Conservation (phyloP, 2,329 filamentous ascomycete genomes). For the Neoascochyta sp. region DNA sequence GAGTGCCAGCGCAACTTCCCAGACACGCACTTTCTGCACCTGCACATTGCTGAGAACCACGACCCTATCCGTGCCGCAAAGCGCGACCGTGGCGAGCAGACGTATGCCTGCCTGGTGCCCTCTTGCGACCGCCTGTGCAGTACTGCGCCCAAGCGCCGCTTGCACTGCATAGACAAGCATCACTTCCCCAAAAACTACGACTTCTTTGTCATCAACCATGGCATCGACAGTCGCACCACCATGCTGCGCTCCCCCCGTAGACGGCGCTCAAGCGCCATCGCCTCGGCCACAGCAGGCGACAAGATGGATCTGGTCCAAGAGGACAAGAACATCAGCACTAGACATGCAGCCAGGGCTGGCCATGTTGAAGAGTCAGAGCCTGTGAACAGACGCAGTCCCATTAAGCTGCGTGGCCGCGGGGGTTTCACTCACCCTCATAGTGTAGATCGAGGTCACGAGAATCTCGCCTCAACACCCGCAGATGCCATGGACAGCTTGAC, state of each 20-base stretch:
- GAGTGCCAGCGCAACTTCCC: slow-evolving; percentile 88
- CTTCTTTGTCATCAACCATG: slow-evolving; percentile 70
- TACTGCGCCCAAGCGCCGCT: slow-evolving; percentile 75
- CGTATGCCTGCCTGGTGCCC: slow-evolving; percentile 88
- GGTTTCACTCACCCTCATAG: slow-evolving; percentile 25
- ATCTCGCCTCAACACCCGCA: slow-evolving; percentile 1
- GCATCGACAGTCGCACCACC: slow-evolving; percentile 80
- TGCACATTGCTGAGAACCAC: slow-evolving; percentile 91
- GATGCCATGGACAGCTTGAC: slow-evolving; percentile 61
- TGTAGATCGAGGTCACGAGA: slow-evolving; percentile 10
- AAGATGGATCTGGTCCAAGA: slow-evolving; percentile 24
- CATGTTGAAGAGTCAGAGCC: no score
- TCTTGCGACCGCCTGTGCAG: slow-evolving; percentile 81
- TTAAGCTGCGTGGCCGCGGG: slow-evolving; percentile 29
- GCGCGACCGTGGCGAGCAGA: slow-evolving; percentile 79
- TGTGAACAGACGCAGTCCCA: slow-evolving; percentile 12
- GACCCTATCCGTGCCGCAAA: slow-evolving; percentile 71
- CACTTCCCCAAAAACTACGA: slow-evolving; percentile 65
- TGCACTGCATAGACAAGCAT: slow-evolving; percentile 93
- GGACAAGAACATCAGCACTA: slow-evolving; percentile 10
- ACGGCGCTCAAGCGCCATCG: slow-evolving; percentile 29
- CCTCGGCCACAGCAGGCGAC: slow-evolving; percentile 15
- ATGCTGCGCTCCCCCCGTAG: slow-evolving; percentile 57
- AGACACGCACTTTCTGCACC: slow-evolving; percentile 69
- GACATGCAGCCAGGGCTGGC: no score